Percentiles rank a stretch among this genome's conserved stretches.
phyloP scores from a whole-genome alignment of 2,329 filamentous ascomycete genomes.

The Hypoxylon sp. region DNA sequence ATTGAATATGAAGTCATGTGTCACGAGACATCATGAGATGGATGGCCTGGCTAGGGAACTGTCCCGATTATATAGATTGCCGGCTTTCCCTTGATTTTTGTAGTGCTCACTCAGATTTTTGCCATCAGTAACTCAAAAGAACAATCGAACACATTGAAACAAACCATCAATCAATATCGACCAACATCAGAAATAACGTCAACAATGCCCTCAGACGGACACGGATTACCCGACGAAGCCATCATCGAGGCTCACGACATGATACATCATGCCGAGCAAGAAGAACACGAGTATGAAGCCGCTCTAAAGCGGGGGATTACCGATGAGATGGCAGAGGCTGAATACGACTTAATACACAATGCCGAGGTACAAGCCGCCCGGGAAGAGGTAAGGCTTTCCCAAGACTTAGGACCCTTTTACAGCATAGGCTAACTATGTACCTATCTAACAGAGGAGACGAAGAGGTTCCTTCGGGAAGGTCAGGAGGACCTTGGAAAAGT shows the following conservation, averaged over 20 bases:
- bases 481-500: conserved; percentile 47
- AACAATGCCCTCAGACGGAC: conserved; percentile 49
- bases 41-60: conserved; percentile 16
- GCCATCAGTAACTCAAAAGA: conserved; percentile 16
- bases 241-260: conserved; percentile 48
- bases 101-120: not conserved
- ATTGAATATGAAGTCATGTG: conserved; percentile 40
- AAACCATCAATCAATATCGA: conserved; percentile 15
- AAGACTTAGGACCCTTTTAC: not conserved
- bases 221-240: conserved; percentile 49
- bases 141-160: conserved; percentile 10
- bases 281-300: conserved; percentile 52
- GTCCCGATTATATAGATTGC: conserved; percentile 35
- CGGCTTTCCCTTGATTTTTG: conserved; percentile 1
- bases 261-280: conserved; percentile 53
- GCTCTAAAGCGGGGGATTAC: conserved; percentile 48
- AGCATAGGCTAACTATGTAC: conserved; percentile 17
- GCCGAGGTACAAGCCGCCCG: conserved; percentile 46
- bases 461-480: conserved; percentile 37
- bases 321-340: conserved; percentile 49
- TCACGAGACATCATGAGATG: conserved; percentile 40
- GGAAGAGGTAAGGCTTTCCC: conserved; percentile 37
- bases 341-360: conserved; percentile 51
- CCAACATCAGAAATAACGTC: conserved; percentile 9
- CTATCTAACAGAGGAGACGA: conserved; percentile 31